These are phyloP conservation scores for Lithohypha guttulata DNA, from an alignment of 2,329 filamentous ascomycete genomes.

Conservation along the genomic window DNA sequence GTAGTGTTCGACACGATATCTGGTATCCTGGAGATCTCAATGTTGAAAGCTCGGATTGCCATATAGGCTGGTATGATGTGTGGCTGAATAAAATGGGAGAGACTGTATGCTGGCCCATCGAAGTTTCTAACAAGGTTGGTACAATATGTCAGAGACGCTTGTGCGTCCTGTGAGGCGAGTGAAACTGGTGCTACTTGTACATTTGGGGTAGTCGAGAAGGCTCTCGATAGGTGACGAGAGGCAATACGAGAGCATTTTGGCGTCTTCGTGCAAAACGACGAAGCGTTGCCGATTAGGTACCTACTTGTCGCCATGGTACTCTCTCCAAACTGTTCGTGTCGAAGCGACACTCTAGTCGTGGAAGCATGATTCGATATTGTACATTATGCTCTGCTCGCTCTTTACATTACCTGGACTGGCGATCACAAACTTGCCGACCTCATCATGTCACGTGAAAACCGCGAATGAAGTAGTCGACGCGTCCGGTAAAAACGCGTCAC, in stretches of 20 bases:
- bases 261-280: too few species aligned
- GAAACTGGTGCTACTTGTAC: conserved; percentile 14
- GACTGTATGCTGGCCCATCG: conserved; percentile 78
- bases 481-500: too few species aligned
- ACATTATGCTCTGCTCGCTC: too few species aligned
- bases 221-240: conserved; percentile 9
- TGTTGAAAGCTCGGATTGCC: conserved; percentile 81
- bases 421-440: too few species aligned
- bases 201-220: conserved; percentile 13
- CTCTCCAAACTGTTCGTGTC: too few species aligned
- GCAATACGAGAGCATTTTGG: too few species aligned
- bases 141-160: conserved; percentile 48
- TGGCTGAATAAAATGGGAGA: conserved; percentile 72
- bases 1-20: conserved; percentile 81
- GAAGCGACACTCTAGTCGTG: too few species aligned
- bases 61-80: conserved; percentile 72
- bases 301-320: too few species aligned
- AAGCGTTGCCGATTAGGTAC: too few species aligned
- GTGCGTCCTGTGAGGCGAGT: conserved; percentile 36
- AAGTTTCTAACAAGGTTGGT: conserved; percentile 54
- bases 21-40: conserved; percentile 81
- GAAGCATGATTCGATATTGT: too few species aligned
- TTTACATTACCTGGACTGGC: too few species aligned
- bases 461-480: too few species aligned
- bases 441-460: not conserved